Evolutionary conservation across 2,329 filamentous ascomycete genomes (phyloP).

Genomic region (Plenodomus tracheiphilus): DNA sequence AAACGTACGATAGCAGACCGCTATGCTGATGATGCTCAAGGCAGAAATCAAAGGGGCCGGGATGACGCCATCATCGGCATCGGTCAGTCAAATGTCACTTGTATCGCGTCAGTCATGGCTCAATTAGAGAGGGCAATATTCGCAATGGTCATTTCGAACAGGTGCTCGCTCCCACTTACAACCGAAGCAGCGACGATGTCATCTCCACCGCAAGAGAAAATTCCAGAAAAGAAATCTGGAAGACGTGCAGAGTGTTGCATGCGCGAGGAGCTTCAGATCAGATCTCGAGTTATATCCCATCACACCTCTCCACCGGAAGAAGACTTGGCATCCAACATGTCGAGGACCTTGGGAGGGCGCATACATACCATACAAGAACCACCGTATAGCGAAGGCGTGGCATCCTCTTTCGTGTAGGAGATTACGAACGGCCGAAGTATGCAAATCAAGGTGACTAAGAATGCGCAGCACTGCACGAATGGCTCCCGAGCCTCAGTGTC

Average conservation of each 20-base stretch:
- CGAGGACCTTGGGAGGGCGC: background rate
- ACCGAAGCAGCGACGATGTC: too few species aligned
- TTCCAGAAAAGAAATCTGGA: background rate
- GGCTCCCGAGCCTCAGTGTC: conserved; percentile 10
- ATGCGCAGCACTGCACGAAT: conserved; percentile 8
- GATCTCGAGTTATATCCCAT: background rate
- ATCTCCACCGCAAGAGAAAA: background rate
- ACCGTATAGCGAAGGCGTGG: background rate
- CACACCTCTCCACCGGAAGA: background rate
- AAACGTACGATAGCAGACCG: too few species aligned
- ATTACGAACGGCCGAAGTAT: conserved; percentile 1
- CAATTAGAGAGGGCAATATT: too few species aligned
- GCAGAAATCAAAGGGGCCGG: too few species aligned
- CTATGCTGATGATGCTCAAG: too few species aligned
- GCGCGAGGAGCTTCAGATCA: background rate
- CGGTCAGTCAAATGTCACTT: too few species aligned
- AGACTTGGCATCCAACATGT: background rate
- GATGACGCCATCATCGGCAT: too few species aligned
- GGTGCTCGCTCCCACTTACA: too few species aligned
- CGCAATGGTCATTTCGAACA: too few species aligned
- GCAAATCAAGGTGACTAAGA: conserved; percentile 28
- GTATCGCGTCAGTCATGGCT: too few species aligned
- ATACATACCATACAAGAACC: background rate
- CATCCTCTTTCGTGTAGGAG: background rate
- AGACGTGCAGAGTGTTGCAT: background rate